phyloP scores from a whole-genome alignment of 2,329 filamentous ascomycete genomes.

The Colletotrichum camelliae region DNA sequence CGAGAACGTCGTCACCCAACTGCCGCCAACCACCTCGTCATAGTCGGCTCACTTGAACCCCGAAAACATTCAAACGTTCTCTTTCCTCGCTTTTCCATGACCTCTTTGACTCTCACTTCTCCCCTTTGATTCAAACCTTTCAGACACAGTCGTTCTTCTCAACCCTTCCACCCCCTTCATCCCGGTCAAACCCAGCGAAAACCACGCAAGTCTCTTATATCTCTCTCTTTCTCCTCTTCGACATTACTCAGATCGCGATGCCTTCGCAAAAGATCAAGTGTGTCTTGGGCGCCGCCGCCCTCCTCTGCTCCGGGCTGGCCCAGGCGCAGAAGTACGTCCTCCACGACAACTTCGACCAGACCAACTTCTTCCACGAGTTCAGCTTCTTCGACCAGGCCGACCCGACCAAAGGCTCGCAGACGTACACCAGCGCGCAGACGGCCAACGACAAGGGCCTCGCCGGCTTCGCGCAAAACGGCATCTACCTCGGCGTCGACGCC shows the following conservation, averaged over 20 bases:
- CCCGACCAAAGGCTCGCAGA: constrained; percentile 77
- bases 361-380: constrained; percentile 63
- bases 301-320: constrained; percentile 24
- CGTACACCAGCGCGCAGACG: constrained; percentile 65
- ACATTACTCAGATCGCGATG: not conserved
- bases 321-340: constrained; percentile 46
- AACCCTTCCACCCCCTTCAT: not conserved
- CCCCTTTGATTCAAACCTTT: constrained; percentile 9
- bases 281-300: constrained; percentile 9
- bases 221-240: not conserved
- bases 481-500: constrained; percentile 76
- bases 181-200: not conserved
- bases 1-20: not conserved
- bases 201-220: not conserved
- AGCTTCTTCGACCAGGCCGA: constrained; percentile 64
- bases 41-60: not conserved
- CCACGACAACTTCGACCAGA: constrained; percentile 51
- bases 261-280: constrained; percentile 11
- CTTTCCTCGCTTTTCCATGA: not conserved
- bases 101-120: constrained; percentile 9
- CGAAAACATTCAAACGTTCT: not conserved
- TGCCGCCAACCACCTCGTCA: constrained; percentile 6
- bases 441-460: constrained; percentile 66
- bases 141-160: not conserved
- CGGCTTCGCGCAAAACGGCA: constrained; percentile 55